Conservation (phyloP, 2,329 filamentous ascomycete species). For the Sarocladium strictum region DNA sequence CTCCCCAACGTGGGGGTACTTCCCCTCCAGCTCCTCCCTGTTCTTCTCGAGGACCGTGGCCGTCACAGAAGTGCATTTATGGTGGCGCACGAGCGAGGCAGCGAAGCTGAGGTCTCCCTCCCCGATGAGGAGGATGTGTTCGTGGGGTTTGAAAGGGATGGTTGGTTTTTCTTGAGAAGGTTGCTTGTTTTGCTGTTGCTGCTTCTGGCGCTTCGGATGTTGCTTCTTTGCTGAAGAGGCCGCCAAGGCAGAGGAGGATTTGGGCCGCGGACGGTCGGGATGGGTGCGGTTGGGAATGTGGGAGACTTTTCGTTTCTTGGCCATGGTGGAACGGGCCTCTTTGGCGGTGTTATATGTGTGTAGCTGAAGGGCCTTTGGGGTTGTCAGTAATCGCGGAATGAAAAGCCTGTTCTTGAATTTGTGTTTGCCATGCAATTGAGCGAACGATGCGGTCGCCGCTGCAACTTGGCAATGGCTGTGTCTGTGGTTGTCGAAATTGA, state of each 20-base stretch:
- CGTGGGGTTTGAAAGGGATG: constrained; percentile 61
- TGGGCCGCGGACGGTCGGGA: not conserved
- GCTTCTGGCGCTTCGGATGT: constrained; percentile 12
- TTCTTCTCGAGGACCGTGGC: constrained; percentile 63
- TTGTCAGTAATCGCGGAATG: too few species aligned
- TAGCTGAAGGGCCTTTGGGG: too few species aligned
- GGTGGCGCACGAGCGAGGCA: constrained; percentile 57
- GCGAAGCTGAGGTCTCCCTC: constrained; percentile 80
- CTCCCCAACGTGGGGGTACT: constrained; percentile 65
- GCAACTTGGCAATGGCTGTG: too few species aligned
- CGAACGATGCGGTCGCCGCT: too few species aligned
- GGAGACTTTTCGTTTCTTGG: constrained; percentile 12
- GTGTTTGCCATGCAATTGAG: too few species aligned
- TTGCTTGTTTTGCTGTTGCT: constrained; percentile 17
- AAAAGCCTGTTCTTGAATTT: too few species aligned
- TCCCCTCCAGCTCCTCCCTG: constrained; percentile 52
- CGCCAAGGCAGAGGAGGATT: not conserved
- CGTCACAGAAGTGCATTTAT: constrained; percentile 60
- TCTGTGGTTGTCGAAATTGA: not conserved
- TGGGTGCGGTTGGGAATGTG: not conserved
- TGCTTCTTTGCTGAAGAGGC: constrained; percentile 15
- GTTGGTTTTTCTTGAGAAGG: constrained; percentile 32
- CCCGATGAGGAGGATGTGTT: constrained; percentile 69
- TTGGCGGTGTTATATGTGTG: not conserved
- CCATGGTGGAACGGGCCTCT: not conserved